Evolutionary conservation across 2,329 filamentous ascomycete species (phyloP).

Genomic region (Teratosphaeriaceae sp.): DNA sequence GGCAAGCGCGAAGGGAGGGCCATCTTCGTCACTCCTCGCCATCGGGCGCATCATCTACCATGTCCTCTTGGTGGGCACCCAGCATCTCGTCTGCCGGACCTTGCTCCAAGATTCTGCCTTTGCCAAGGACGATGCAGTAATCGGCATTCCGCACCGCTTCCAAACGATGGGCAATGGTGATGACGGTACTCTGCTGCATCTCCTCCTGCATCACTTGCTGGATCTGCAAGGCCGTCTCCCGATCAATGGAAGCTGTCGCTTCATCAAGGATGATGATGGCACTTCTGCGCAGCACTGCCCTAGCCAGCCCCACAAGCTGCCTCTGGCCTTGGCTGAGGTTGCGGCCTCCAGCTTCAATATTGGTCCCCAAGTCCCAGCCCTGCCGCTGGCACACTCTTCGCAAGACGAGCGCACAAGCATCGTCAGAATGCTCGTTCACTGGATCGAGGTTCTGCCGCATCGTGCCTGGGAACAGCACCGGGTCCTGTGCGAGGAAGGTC

Average conservation of each 20-base stretch:
- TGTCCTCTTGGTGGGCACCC: conserved; percentile 1
- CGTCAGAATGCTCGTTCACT: conserved; percentile 49
- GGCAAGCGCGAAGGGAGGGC: background rate
- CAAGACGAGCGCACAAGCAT: conserved; percentile 48
- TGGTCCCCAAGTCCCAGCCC: conserved; percentile 50
- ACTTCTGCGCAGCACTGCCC: conserved; percentile 56
- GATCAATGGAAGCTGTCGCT: conserved; percentile 59
- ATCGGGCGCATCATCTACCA: conserved; percentile 1
- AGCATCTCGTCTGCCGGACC: conserved; percentile 19
- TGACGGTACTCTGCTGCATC: conserved; percentile 53
- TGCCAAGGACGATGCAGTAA: conserved; percentile 48
- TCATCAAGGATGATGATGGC: conserved; percentile 60
- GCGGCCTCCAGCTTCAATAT: conserved; percentile 54
- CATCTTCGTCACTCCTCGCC: background rate
- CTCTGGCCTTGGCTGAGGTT: conserved; percentile 60
- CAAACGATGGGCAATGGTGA: conserved; percentile 59
- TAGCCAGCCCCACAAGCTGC: conserved; percentile 57
- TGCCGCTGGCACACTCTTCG: conserved; percentile 49
- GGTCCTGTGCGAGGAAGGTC: conserved; percentile 62
- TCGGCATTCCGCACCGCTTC: conserved; percentile 56
- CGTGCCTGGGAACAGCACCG: conserved; percentile 56
- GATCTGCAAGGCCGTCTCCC: conserved; percentile 52
- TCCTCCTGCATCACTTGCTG: conserved; percentile 51
- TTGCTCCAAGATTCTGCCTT: conserved; percentile 41
- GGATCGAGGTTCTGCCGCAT: conserved; percentile 59